Percentiles rank a stretch among this genome's conserved stretches.
These are phyloP conservation scores for Pyricularia grisea DNA, from an alignment of 2,329 filamentous ascomycete genomes.

Conservation along the genomic window DNA sequence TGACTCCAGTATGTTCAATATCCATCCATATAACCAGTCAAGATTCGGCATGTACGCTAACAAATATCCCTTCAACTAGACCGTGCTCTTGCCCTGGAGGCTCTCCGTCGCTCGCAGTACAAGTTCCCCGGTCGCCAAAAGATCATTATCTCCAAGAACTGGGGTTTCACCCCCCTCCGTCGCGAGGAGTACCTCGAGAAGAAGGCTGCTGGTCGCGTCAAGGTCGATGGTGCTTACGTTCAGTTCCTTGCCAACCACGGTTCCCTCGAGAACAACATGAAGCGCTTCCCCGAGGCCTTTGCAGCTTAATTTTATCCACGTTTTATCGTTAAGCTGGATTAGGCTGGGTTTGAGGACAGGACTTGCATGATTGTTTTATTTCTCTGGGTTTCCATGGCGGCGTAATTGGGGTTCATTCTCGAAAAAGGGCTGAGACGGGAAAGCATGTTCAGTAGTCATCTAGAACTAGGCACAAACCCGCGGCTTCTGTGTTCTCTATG, in stretches of 20 bases:
- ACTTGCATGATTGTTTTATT: constrained; percentile 19
- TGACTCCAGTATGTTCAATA: constrained; percentile 63
- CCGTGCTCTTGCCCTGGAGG: constrained; percentile 91
- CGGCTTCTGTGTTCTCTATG: neutral
- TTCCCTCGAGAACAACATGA: constrained; percentile 75
- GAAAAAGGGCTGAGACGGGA: constrained; percentile 3
- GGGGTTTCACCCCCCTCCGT: constrained; percentile 97
- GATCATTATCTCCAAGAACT: constrained; percentile 99
- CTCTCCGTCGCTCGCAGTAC: constrained; percentile 98
- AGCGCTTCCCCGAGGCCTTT: constrained; percentile 92
- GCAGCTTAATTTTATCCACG: constrained; percentile 31
- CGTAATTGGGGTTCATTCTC: constrained; percentile 5
- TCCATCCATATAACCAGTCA: neutral
- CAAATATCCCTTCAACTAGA: constrained; percentile 34
- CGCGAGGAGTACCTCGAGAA: constrained; percentile 96
- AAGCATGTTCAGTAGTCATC: neutral
- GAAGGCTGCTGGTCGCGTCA: constrained; percentile 87
- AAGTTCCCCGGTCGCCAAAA: constrained; percentile 99
- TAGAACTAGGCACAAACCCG: neutral
- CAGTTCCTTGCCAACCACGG: constrained; percentile 98
- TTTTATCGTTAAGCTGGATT: neutral
- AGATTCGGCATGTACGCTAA: constrained; percentile 8
- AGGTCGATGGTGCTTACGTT: constrained; percentile 98
- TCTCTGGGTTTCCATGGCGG: constrained; percentile 8
- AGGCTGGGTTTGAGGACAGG: neutral